A percentile compares a stretch with the other conserved stretches of the same genome.
Evolutionary conservation across 2,329 filamentous ascomycete genomes (phyloP).

Genomic region (Xylariaceae sp.): DNA sequence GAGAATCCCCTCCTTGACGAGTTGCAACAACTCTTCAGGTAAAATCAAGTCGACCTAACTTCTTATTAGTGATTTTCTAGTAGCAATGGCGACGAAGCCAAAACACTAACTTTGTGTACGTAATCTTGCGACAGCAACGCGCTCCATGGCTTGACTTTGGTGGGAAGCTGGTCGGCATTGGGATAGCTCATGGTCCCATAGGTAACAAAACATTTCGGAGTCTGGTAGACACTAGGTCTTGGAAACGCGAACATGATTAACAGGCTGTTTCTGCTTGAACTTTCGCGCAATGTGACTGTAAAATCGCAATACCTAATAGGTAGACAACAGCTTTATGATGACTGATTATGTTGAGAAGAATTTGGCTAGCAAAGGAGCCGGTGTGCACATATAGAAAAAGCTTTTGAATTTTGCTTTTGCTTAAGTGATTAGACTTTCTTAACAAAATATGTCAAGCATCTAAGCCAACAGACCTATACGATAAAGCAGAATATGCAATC

Average conservation of each 20-base stretch:
- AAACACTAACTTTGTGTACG: slow-evolving; percentile 58
- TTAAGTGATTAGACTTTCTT: neutral
- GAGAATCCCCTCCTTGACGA: slow-evolving; percentile 51
- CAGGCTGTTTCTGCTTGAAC: neutral
- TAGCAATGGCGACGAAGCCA: neutral
- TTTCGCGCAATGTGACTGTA: neutral
- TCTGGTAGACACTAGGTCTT: slow-evolving; percentile 46
- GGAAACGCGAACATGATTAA: slow-evolving; percentile 44
- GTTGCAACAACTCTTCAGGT: slow-evolving; percentile 57
- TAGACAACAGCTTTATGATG: neutral
- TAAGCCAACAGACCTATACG: neutral
- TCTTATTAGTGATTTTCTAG: neutral
- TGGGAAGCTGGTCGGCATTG: slow-evolving; percentile 64
- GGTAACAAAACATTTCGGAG: slow-evolving; percentile 69
- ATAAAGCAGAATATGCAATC: slow-evolving; percentile 6
- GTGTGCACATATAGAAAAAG: neutral
- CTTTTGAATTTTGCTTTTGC: neutral
- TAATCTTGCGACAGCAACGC: slow-evolving; percentile 62
- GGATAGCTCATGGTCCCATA: slow-evolving; percentile 65
- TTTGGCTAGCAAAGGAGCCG: neutral
- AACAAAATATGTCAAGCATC: neutral
- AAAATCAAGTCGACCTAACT: slow-evolving; percentile 67
- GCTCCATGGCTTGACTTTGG: slow-evolving; percentile 72
- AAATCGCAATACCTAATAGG: neutral
- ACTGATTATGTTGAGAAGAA: neutral